Base-by-base conservation (phyloP, 1,139 yeast species). In the Candida albicans region DNA sequence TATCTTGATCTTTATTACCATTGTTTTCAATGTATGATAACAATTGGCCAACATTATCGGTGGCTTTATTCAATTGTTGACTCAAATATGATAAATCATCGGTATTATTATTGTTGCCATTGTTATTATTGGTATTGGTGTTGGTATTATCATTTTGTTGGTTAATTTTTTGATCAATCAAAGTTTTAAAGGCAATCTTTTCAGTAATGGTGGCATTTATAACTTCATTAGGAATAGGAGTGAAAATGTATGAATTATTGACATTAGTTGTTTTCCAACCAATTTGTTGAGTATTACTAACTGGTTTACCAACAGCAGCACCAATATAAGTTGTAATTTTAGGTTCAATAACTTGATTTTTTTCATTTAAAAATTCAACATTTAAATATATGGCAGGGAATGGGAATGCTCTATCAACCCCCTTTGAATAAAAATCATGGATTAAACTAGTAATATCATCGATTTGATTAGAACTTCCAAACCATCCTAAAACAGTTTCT, bases 401-500 rank as follows among this genome's bases (percentile, higher is more conserved):
- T 30, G 95, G 93, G 60, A 65, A 79, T 6, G 90, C 83, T 50
- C 87, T 79, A 58, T 82, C 87, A 34, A 76, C 57, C n/a, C 79
- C 80, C 63, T 84, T 85, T 37, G 84, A 75, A 67, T 85, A 89
- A 61, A 88, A 86, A 59, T 86, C 95, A 62, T 89, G 96, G 58
- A 89, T 82, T 54, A 89, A 76, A n/a, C 88, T 87, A 24, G 95
- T 82, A 60, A 85, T 79, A 49, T 82, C 77, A 66, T 87, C 91
- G 52, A 89, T 78, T 52, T 75, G 77, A 39, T 53, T 57, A 35
- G 80, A 69, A 30, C 91, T 83, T 42, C 95, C 87, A 64, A 87
- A 88, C 96, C 96, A 89, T 45, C 96, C 96, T 46, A 89, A 77
- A 44, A 89, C 87, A 41, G 77, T 75, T 55, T 84, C 88, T 61